Conservation (phyloP, 257 asterid species). For the Jaltomata sinuosa region DNA sequence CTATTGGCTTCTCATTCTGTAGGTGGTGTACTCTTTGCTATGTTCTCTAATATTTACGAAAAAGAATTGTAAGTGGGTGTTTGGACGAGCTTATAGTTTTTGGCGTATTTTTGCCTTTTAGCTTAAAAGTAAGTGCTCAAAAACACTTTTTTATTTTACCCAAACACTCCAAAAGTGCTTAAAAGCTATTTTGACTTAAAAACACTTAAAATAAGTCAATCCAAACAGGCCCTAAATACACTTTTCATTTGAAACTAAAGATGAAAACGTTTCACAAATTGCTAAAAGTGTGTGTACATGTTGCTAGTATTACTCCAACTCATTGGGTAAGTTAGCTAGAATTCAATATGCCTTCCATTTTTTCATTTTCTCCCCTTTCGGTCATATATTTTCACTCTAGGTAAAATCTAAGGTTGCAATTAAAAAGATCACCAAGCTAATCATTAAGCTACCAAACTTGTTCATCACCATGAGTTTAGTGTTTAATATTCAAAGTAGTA, state of each 20-base stretch:
- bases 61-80: too few relatives aligned
- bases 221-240: too few relatives aligned
- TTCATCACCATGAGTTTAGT: background rate
- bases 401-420: background rate
- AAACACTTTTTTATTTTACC: too few relatives aligned
- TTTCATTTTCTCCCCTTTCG: background rate
- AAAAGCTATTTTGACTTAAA: too few relatives aligned
- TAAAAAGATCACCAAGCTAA: background rate
- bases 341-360: background rate
- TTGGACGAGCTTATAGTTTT: too few relatives aligned
- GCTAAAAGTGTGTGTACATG: background rate
- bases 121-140: too few relatives aligned
- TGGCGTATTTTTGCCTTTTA: too few relatives aligned
- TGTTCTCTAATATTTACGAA: background rate
- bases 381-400: background rate
- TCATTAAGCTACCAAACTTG: background rate
- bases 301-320: background rate
- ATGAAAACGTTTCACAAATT: background rate
- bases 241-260: background rate
- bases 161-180: too few relatives aligned
- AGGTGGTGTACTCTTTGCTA: background rate
- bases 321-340: background rate
- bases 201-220: too few relatives aligned
- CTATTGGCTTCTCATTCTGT: background rate
- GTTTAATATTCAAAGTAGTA: background rate